Percentiles rank a stretch among this genome's conserved stretches.
Evolutionary conservation across 257 asterid genomes (phyloP).

Genomic region (Primulina eburnea): DNA sequence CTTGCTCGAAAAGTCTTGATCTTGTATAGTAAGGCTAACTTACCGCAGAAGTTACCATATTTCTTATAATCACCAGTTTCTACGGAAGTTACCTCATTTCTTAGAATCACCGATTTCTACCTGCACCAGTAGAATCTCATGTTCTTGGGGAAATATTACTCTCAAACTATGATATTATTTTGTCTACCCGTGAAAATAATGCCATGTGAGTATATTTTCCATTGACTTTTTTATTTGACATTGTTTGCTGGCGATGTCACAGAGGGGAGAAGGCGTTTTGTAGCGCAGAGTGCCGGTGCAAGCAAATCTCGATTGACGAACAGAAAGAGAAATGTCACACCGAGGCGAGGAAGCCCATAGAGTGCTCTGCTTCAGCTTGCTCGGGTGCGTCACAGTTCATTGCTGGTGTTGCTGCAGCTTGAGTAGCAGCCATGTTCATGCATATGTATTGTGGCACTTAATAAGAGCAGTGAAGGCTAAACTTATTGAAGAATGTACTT

Average conservation of each 20-base stretch:
- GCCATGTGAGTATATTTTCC: not conserved
- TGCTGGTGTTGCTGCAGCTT: slow-evolving; percentile 63
- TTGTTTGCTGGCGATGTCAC: slow-evolving; percentile 23
- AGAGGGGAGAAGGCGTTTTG: slow-evolving; percentile 70
- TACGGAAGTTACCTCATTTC: not conserved
- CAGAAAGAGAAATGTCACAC: slow-evolving; percentile 41
- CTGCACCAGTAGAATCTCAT: not conserved
- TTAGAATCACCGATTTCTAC: not conserved
- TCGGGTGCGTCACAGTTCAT: slow-evolving; percentile 46
- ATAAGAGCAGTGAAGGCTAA: not conserved
- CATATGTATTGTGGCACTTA: not conserved
- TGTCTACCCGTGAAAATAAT: slow-evolving; percentile 15
- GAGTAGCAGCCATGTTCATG: slow-evolving; percentile 17
- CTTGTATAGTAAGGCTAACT: not conserved
- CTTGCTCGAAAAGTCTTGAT: not conserved
- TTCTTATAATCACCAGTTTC: not conserved
- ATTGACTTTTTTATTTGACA: not conserved
- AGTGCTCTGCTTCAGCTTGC: slow-evolving; percentile 58
- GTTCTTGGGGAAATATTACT: too few species aligned
- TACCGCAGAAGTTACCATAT: not conserved
- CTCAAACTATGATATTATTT: slow-evolving; percentile 1
- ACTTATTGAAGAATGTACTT: not conserved
- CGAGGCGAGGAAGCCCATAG: slow-evolving; percentile 35
- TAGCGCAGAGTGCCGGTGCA: slow-evolving; percentile 51
- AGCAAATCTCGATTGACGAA: slow-evolving; percentile 49